Evolutionary conservation across 768 basidiomycete species (phyloP).

Genomic region (Psilocybe sp.): DNA sequence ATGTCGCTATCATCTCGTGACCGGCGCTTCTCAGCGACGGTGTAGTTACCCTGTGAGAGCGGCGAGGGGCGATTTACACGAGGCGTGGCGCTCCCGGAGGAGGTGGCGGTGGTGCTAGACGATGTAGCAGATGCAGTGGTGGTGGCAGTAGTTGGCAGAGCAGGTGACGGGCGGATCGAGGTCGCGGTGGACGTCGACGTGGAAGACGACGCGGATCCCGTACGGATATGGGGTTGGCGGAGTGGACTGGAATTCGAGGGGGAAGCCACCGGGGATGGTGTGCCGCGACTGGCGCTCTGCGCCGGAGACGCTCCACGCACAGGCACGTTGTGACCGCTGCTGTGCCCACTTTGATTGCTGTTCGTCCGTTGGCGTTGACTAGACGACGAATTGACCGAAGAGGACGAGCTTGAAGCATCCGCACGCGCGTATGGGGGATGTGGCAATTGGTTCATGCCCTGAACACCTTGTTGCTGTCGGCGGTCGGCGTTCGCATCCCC

Average conservation of each 20-base stretch:
- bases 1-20: slow-evolving; percentile 76
- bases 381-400: slow-evolving; percentile 69
- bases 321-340: slow-evolving; percentile 36
- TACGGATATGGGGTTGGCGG: slow-evolving; percentile 15
- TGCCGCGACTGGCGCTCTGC: slow-evolving; percentile 23
- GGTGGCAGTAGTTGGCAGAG: slow-evolving; percentile 30
- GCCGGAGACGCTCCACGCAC: slow-evolving; percentile 30
- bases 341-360: slow-evolving; percentile 63
- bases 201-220: slow-evolving; percentile 45
- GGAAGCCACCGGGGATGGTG: slow-evolving; percentile 19
- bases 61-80: slow-evolving; percentile 61
- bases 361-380: slow-evolving; percentile 66
- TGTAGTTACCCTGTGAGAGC: slow-evolving; percentile 62
- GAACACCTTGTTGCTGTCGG: slow-evolving; percentile 38
- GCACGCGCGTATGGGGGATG: slow-evolving; percentile 79
- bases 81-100: slow-evolving; percentile 30
- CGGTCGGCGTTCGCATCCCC: slow-evolving; percentile 29
- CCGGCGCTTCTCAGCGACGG: slow-evolving; percentile 70
- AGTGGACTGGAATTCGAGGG: slow-evolving; percentile 13
- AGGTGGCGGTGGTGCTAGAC: slow-evolving; percentile 21
- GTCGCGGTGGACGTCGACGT: slow-evolving; percentile 40
- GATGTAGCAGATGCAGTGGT: slow-evolving; percentile 33
- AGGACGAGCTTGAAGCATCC: slow-evolving; percentile 76
- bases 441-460: slow-evolving; percentile 37
- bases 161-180: slow-evolving; percentile 24